These are phyloP conservation scores for Xylariaceae sp. DNA, from an alignment of 2,329 filamentous ascomycete genomes.

Conservation along the genomic window DNA sequence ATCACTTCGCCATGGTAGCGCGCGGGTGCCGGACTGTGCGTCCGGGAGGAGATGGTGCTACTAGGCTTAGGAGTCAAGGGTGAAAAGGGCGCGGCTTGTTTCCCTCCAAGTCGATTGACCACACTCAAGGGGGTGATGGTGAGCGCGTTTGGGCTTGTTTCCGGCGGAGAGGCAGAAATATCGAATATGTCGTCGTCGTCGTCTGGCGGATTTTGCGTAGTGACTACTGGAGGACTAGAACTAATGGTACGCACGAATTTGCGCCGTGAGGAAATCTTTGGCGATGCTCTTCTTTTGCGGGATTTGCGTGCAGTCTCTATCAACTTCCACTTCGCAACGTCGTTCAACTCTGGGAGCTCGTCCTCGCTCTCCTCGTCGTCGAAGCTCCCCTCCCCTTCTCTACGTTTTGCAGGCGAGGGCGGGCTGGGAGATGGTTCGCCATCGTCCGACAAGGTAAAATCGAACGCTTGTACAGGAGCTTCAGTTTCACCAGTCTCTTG, in stretches of 20 bases:
- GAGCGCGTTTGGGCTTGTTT: conserved; percentile 32
- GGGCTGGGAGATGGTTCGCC: conserved; percentile 16
- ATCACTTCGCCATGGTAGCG: conserved; percentile 17
- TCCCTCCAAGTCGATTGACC: conserved; percentile 9
- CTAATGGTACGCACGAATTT: conserved; percentile 21
- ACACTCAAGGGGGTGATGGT: conserved; percentile 18
- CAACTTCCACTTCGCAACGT: conserved; percentile 27
- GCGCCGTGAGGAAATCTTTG: conserved; percentile 23
- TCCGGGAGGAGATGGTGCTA: conserved; percentile 24
- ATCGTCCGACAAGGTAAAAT: conserved; percentile 16
- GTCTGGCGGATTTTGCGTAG: conserved; percentile 12
- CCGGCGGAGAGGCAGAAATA: conserved; percentile 35
- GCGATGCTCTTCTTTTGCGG: conserved; percentile 26
- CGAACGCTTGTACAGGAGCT: conserved; percentile 17
- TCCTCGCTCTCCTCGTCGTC: conserved; percentile 30
- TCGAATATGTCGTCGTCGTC: conserved; percentile 30
- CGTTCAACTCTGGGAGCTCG: conserved; percentile 28
- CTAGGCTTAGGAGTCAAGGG: conserved; percentile 27
- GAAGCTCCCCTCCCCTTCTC: conserved; percentile 19
- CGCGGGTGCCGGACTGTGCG: conserved; percentile 24
- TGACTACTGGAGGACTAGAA: conserved; percentile 6
- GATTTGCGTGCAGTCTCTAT: conserved; percentile 7
- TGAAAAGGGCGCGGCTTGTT: neutral
- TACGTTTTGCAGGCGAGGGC: conserved; percentile 1
- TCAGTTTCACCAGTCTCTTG: conserved; percentile 22